Conservation (phyloP, 2,329 filamentous ascomycete genomes). For the Claviceps pusilla region DNA sequence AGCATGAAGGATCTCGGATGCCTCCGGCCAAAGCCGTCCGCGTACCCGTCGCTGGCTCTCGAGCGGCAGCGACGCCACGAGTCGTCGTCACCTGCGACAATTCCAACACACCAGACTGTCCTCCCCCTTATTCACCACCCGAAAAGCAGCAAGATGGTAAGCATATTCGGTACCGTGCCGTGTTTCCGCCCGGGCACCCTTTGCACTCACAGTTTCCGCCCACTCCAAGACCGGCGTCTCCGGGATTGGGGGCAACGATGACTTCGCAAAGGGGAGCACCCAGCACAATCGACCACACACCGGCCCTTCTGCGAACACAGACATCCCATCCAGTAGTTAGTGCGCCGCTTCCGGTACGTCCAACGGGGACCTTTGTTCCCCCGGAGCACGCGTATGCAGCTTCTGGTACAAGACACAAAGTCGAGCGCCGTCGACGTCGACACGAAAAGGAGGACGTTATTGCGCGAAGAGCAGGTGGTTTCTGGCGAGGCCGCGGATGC, state of each 20-base stretch:
- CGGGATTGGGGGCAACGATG: slow-evolving; percentile 47
- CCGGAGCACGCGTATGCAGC: slow-evolving; percentile 28
- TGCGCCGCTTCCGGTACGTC: slow-evolving; percentile 26
- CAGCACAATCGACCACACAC: slow-evolving; percentile 42
- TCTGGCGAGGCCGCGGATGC: slow-evolving; percentile 52
- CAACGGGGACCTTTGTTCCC: slow-evolving; percentile 30
- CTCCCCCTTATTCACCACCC: slow-evolving; percentile 42
- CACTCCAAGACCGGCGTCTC: slow-evolving; percentile 47
- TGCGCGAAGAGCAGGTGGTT: slow-evolving; percentile 40
- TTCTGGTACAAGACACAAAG: slow-evolving; percentile 26
- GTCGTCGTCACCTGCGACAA: slow-evolving; percentile 1
- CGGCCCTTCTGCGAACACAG: slow-evolving; percentile 14
- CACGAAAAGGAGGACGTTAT: slow-evolving; percentile 52
- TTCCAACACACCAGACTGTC: slow-evolving; percentile 20
- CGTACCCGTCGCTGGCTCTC: not conserved
- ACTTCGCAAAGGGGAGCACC: slow-evolving; percentile 45
- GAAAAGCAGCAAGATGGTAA: slow-evolving; percentile 19
- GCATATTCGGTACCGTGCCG: slow-evolving; percentile 36
- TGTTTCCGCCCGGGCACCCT: slow-evolving; percentile 41
- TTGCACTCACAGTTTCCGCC: slow-evolving; percentile 33
- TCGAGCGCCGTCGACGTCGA: slow-evolving; percentile 36
- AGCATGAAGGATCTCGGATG: not conserved
- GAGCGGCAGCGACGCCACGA: not conserved
- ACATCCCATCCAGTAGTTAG: slow-evolving; percentile 8
- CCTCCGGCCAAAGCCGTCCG: not conserved